Evolutionary conservation across 345 rosid species (phyloP).

Genomic region (Citropsis articulata): DNA sequence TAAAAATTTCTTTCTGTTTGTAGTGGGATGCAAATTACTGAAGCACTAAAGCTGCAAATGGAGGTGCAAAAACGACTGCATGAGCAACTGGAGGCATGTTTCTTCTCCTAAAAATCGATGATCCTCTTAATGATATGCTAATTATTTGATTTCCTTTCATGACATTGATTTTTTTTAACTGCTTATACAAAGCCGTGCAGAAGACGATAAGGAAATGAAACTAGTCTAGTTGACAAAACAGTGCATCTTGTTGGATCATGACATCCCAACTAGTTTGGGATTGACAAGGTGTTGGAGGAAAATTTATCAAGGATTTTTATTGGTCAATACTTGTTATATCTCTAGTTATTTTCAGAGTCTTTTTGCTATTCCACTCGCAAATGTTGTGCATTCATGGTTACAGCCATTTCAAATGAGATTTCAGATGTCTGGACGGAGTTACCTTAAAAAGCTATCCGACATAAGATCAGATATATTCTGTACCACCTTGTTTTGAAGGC

Average conservation of each 20-base stretch:
- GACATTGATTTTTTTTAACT: not conserved
- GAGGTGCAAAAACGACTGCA: conserved; percentile 96
- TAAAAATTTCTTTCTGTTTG: conserved; percentile 20
- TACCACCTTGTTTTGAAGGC: not conserved
- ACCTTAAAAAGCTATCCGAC: not conserved
- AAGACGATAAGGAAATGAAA: not conserved
- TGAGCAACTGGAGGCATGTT: conserved; percentile 94
- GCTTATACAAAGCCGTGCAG: not conserved
- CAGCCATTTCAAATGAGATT: not conserved
- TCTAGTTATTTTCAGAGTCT: not conserved
- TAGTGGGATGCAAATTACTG: conserved; percentile 99
- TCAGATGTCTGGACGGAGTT: not conserved
- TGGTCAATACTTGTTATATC: not conserved
- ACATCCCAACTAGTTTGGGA: not conserved
- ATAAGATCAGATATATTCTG: not conserved
- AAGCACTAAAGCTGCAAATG: conserved; percentile 98
- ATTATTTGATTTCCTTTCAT: not conserved
- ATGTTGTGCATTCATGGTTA: not conserved
- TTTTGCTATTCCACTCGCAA: not conserved
- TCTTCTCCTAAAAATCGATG: conserved; percentile 15
- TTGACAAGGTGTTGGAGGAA: not conserved
- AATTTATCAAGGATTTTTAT: not conserved
- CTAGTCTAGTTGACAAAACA: not conserved
- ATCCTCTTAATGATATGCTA: not conserved
- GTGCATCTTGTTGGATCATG: not conserved